Evolutionary conservation across 2,329 filamentous ascomycete genomes (phyloP), one percentile per base, ranked within the genome.

Genomic region (Claviceps pusilla): DNA sequence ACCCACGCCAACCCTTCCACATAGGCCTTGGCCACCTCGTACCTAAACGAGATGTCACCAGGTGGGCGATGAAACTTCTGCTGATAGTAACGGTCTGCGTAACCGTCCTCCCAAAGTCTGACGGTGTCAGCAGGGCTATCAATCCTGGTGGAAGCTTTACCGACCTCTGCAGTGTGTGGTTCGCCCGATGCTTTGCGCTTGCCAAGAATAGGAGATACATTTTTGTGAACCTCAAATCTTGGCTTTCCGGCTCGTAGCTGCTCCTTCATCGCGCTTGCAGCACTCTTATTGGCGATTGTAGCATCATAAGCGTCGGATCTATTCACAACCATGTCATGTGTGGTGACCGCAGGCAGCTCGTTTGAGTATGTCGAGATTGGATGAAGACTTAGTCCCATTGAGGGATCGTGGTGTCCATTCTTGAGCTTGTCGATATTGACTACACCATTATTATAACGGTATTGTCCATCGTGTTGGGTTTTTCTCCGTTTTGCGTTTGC

Each of bases 1-100:
- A 98, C 93, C 93, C 94, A 98, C 28, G 86, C 86, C 10, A 98
- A 78, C 41, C 93, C 93, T 73, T 97, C 89, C 12, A 91, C 89
- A 67, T 98, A 98, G n/a, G 87, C 82, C 53, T 82, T 80, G 41
- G 86, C 93, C 55, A 98, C 94, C 64, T 89, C 80, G 68, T 90
- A 86, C 53, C 91, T 86, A 69, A 97, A 97, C 52, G 83, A 86
- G 50, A 86, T 75, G 66, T 98, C 87, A 53, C 84, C 79, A 2
- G 88, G 83, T 56, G 87, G 83, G 49, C 88, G 88, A 51, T 88
- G 77, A 64, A 98, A 98, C 67, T 98, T 98, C 67, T 95, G 89
- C 66, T 95, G 86, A 66, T 98, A 98, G 69, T 98, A 98, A 49
- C 93, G 81, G 69, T 96, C 91, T 51, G 86, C 84, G 66, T 98